Evolutionary conservation across 208 protist species (phyloP).

Genomic region (Porcisia hertigi): DNA sequence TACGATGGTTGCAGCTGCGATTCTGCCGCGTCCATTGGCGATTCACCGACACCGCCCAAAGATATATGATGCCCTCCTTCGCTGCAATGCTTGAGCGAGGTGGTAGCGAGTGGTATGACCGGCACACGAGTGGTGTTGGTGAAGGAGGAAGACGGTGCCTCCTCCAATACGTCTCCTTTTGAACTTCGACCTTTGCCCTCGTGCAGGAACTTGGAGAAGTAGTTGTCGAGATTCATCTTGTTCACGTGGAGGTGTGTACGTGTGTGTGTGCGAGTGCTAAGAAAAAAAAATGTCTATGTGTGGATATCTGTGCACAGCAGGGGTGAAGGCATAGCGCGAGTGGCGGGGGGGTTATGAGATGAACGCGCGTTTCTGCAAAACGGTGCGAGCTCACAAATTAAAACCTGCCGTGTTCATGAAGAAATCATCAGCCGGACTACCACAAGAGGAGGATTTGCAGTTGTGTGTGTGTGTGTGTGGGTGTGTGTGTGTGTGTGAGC

Average conservation of each 20-base stretch:
- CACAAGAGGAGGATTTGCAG: no score
- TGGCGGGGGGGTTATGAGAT: no score
- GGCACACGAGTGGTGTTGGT: neutral
- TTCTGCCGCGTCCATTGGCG: conserved; percentile 10
- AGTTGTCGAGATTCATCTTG: conserved; percentile 58
- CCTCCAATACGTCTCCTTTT: neutral
- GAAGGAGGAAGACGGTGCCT: neutral
- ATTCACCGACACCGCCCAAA: neutral
- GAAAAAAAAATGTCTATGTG: neutral
- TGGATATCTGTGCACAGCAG: no score
- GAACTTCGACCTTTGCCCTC: conserved; percentile 4
- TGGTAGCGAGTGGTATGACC: neutral
- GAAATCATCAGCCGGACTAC: no score
- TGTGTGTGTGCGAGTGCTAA: conserved; percentile 10
- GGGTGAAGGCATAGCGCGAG: no score
- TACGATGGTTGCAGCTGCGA: neutral
- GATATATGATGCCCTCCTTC: neutral
- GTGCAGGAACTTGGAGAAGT: conserved; percentile 56
- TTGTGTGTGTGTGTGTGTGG: no score
- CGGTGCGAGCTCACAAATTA: no score
- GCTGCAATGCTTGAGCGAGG: neutral
- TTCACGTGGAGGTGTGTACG: neutral
- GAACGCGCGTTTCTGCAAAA: no score
- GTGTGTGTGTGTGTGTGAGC: no score
- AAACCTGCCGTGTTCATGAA: no score